Evolutionary conservation across 1,284 basidiomycete species (phyloP), one percentile per base, ranked within the genome.

Genomic region (Melampsora occidentalis): DNA sequence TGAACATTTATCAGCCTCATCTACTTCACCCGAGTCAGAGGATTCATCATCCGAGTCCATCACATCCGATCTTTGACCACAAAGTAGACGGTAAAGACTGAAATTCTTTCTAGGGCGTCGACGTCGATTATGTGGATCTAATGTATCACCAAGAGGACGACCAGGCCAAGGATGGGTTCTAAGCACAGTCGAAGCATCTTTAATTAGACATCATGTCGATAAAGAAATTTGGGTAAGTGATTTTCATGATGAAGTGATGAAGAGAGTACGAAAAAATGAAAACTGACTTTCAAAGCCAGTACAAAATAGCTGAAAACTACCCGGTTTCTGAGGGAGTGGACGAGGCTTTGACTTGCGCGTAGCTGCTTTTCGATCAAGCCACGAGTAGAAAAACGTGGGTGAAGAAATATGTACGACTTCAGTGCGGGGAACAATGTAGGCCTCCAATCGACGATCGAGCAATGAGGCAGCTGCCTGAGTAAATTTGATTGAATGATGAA

Each of bases 221-320:
- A 49, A 39, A 64, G 51, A 39, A 61, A 51, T 48, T 12, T 28
- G 1, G 7, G 28, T 18, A 10, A 51, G 46, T 42, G 73, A 33
- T 57, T 62, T 67, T 22, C 16, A 46, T 46, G 22, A n/a, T 71
- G 48, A 42, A 61, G 67, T 35, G 16, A 25, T 53, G 48, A 10
- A 7, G 53, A 46, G 18, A 64, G 5, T 31, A 39, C 10, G 31
- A 39, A 1, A 10, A 22, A 64, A 61, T 10, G 28, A 12, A 25
- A 25, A 75, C 18, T 14, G 80, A 88, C 91, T 91, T 84, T 89
- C 87, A 81, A 88, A 96, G 18, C 93, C 93, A 78, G 91, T 87
- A 80, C 95, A 84, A 83, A 96, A 96, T 75, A 89, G 89, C 81
- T 97, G 93, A 87, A 94, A 90, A 80, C 91, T 93, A 1, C 94